Evolutionary conservation across 495 filamentous ascomycete genomes (phyloP), one percentile per base, ranked within the genome.

Genomic region (Venustampulla echinocandica): DNA sequence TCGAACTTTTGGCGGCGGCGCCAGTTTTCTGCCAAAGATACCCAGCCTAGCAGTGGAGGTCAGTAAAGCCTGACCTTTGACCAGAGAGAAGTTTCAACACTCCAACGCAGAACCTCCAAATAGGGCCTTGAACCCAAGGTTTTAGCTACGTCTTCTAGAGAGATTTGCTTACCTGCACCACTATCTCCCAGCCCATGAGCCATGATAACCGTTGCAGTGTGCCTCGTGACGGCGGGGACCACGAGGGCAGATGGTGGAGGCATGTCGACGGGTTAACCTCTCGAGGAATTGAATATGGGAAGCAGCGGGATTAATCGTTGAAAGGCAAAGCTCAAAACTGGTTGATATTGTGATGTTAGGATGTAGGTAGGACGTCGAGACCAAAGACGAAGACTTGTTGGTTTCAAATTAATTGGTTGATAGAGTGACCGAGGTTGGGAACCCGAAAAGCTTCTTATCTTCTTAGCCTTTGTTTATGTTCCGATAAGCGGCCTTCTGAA

Each of bases 161-260:
- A n/a, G n/a, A n/a, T 7, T 30, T 21, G 11, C 37, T 5, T 40
- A 40, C 37, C 37, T 52, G 75, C 65, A 23, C 84, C 85, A 34
- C 73, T 84, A 59, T 95, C 88, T 22, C 92, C 92, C 20, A 96
- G 71, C 5, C 92, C 92, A 58, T 98, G 92, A 36, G 87, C 73
- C 67, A 93, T 85, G 58, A 98, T 96, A 54, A 95, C 85, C 2
- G 90, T 95, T 24, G 90, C 87, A 32, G 92, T 96, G 62, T 96
- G 90, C 56, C 79, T 84, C 59, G 78, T 87, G 35, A 88, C 71
- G n/a, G 92, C 89, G 13, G 88, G 87, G 53, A 96, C 82, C 5
- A 95, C 70, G 38, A 90, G 69, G 6, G 85, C 79, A 14, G 49
- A 35, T 41, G 49, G 46, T 22, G 40, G 35, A 43, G 56, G 36